Evolutionary conservation across 495 filamentous ascomycete species (phyloP), one percentile per base, ranked within the genome.

Genomic region (Penicillium lagena): DNA sequence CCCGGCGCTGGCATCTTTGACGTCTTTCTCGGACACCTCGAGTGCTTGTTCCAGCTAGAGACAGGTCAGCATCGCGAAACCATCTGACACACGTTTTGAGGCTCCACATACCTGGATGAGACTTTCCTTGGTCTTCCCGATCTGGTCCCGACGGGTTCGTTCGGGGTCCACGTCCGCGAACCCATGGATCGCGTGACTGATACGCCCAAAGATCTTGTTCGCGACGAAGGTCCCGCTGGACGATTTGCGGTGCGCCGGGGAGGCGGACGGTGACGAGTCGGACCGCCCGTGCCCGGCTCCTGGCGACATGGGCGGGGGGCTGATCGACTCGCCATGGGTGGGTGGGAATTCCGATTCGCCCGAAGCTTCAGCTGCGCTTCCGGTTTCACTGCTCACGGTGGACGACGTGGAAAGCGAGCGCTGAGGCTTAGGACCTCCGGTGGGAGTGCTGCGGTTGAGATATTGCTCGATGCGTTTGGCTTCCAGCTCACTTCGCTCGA

Each of bases 131-230:
- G 93, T 98, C 72, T 96, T 96, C 5, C 90, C 89, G 45, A 98
- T 95, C 45, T 87, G 86, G 61, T 98, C 93, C 32, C 94, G 77
- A 43, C 93, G 76, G 29, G 89, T 96, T 42, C 89, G 71, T 70
- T 96, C 94, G 0, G 93, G 93, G 56, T 98, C 93, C 28, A 90
- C 87, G 62, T 98, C 93, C 4, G 90, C 90, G 56, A 96, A 89
- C 12, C 94, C 94, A 59, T 96, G 89, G 22, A 96, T 85, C 0
- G 94, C 91, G 68, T 97, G 90, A 49, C 84, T 91, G 44, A 98
- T 83, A 9, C 90, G 82, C 14, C 90, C 90, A 62, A 98, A 96
- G n/a, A 96, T 86, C 63, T 87, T 94, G 62, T 85, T 93, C 27
- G 87, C 82, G 39, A 93, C 85, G 47, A 90, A 93, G 22, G 85